Evolutionary conservation across 73 alveolate genomes (phyloP).

Genomic region (Tetrahymena borealis): DNA sequence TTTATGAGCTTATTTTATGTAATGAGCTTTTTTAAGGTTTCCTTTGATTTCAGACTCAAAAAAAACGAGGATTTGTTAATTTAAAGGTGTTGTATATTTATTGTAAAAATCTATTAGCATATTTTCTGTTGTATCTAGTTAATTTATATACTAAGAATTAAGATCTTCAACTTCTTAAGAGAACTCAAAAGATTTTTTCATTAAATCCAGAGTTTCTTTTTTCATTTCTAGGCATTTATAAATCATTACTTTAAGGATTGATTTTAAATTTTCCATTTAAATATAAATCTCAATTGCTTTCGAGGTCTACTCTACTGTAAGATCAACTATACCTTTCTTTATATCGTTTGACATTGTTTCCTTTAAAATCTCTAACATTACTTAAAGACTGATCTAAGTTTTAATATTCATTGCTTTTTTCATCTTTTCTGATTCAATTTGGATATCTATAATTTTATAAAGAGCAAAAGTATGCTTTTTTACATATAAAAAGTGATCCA

Average conservation of each 20-base stretch:
- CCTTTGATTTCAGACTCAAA: not conserved
- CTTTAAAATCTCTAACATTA: not conserved
- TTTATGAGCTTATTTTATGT: not conserved
- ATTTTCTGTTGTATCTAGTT: not conserved
- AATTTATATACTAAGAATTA: not conserved
- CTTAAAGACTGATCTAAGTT: not conserved
- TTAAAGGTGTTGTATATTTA: not conserved
- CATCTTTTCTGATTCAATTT: not conserved
- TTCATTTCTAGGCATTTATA: not conserved
- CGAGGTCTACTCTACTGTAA: not conserved
- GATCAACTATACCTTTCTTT: not conserved
- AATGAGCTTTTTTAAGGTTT: not conserved
- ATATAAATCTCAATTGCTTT: not conserved
- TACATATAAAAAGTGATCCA: not conserved
- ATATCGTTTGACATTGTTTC: not conserved
- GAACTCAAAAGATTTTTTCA: not conserved
- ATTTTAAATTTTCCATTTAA: not conserved
- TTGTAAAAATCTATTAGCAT: not conserved
- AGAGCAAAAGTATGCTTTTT: not conserved
- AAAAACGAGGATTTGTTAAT: not conserved
- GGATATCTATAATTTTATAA: not conserved
- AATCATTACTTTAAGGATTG: not conserved
- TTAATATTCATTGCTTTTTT: not conserved
- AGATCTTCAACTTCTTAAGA: not conserved
- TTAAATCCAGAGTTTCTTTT: not conserved